Evolutionary conservation across 169 alveolate species (phyloP).

Genomic region (Plasmodium inui): DNA sequence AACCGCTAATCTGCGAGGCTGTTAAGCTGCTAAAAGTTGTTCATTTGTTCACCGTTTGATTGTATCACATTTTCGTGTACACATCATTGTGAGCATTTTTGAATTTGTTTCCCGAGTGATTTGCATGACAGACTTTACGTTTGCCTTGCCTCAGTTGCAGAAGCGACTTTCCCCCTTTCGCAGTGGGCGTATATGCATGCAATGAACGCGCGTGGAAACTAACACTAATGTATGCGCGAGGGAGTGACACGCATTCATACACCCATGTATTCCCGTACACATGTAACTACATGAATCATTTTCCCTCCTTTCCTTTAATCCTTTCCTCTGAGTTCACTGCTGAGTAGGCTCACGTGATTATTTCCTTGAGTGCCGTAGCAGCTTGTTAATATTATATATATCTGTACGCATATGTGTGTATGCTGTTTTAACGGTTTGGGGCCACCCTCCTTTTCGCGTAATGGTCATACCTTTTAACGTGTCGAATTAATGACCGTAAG

Average conservation of each 20-base stretch:
- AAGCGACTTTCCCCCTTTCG: background rate
- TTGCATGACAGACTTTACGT: background rate
- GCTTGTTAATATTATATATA: background rate
- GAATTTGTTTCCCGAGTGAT: background rate
- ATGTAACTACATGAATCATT: background rate
- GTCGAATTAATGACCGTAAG: background rate
- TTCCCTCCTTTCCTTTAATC: background rate
- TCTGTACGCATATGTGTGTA: background rate
- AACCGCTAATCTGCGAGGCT: background rate
- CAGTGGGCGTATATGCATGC: background rate
- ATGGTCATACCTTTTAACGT: background rate
- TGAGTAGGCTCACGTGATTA: conserved; percentile 2
- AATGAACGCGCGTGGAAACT: background rate
- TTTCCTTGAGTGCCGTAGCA: background rate
- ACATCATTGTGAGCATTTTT: background rate
- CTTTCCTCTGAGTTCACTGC: background rate
- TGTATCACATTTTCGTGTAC: background rate
- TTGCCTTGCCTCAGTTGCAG: background rate
- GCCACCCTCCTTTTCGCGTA: background rate
- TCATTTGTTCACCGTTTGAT: background rate
- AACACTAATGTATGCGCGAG: too few species aligned
- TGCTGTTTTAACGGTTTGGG: background rate
- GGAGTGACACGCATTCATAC: background rate
- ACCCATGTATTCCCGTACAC: background rate
- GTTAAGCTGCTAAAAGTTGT: background rate